These are phyloP conservation scores for Barbarea vulgaris DNA, from an alignment of 345 rosid genomes.

Conservation along the genomic window DNA sequence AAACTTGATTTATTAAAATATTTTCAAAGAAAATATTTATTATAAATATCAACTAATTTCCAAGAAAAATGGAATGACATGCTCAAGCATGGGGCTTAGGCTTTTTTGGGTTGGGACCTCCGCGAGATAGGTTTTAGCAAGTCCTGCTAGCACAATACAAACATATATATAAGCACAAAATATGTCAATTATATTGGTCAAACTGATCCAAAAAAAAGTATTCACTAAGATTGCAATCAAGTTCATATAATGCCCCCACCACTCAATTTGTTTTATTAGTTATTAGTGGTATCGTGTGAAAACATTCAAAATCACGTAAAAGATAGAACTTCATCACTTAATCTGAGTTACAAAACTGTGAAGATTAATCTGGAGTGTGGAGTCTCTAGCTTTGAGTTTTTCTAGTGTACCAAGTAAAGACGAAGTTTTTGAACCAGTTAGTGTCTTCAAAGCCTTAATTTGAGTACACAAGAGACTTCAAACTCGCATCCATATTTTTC, in stretches of 20 bases:
- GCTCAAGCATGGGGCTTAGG: slow-evolving; percentile 21
- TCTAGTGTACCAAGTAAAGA: neutral
- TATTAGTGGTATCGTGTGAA: neutral
- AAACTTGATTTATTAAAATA: neutral
- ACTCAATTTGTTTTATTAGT: neutral
- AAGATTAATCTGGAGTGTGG: neutral
- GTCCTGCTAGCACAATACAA: slow-evolving; percentile 25
- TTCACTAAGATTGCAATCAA: neutral
- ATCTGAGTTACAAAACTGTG: neutral
- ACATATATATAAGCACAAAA: slow-evolving; percentile 15
- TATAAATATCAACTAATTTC: neutral
- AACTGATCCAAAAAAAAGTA: neutral
- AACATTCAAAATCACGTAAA: neutral
- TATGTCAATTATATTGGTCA: slow-evolving; percentile 12
- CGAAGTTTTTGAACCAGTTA: neutral
- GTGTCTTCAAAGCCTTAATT: neutral
- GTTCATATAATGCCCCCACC: slow-evolving; percentile 7
- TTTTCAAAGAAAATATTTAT: neutral
- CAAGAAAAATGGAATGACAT: slow-evolving; percentile 12
- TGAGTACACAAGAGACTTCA: neutral
- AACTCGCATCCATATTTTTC: neutral
- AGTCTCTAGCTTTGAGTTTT: neutral
- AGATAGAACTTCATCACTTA: neutral
- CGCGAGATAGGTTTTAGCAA: slow-evolving; percentile 28
- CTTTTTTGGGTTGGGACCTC: slow-evolving; percentile 36